These are phyloP conservation scores for Phoma sp. DNA, from an alignment of 2,329 filamentous ascomycete genomes.

Conservation along the genomic window DNA sequence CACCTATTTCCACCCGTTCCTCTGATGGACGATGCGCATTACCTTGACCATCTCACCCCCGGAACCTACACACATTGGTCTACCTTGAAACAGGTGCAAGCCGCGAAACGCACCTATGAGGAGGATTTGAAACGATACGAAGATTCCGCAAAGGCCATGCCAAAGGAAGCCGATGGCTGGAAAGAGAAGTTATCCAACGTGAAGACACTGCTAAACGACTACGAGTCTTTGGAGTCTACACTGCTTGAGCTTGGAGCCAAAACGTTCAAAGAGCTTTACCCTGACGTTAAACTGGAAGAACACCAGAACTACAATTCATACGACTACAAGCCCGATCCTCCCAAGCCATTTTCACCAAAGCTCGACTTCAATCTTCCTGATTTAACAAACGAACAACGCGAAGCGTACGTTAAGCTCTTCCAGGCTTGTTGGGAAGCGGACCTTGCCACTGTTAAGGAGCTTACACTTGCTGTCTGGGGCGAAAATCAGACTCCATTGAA, in stretches of 20 bases:
- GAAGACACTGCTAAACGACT: conserved; percentile 57
- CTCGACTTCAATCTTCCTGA: conserved; percentile 57
- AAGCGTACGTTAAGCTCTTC: conserved; percentile 72
- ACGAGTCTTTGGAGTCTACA: conserved; percentile 62
- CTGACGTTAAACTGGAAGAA: conserved; percentile 38
- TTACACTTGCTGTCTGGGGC: conserved; percentile 69
- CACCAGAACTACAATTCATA: not conserved
- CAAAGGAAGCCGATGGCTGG: conserved; percentile 33
- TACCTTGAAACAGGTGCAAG: conserved; percentile 53
- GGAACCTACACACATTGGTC: conserved; percentile 69
- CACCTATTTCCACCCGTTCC: conserved; percentile 15
- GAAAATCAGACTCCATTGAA: conserved; percentile 63
- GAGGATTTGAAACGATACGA: conserved; percentile 44
- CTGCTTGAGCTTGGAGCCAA: conserved; percentile 70
- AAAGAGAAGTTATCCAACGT: conserved; percentile 66
- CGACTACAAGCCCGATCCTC: conserved; percentile 9
- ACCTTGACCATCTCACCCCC: conserved; percentile 58
- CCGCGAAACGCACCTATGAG: conserved; percentile 49
- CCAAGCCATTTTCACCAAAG: conserved; percentile 22
- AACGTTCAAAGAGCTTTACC: conserved; percentile 70
- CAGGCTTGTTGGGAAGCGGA: conserved; percentile 79
- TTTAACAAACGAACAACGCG: conserved; percentile 61
- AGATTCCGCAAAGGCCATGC: conserved; percentile 26
- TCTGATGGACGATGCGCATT: conserved; percentile 56
- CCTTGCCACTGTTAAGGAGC: conserved; percentile 67